Percentiles rank a stretch among this genome's conserved stretches.
phyloP scores from a whole-genome alignment of 2,329 filamentous ascomycete species.

The Boeremia lycopersici region DNA sequence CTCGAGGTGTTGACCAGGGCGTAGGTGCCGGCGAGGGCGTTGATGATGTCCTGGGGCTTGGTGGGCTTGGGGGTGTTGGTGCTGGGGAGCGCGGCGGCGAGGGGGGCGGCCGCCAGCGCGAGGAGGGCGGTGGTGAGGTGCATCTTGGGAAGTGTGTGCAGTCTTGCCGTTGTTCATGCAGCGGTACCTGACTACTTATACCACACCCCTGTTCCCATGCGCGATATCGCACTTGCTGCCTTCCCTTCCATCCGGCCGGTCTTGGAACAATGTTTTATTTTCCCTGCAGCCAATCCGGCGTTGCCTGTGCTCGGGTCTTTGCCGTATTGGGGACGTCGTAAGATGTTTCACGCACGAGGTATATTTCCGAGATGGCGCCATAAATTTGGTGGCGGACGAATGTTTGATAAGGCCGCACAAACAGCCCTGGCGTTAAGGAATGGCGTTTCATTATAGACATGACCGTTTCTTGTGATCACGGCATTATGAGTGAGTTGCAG shows the following conservation, averaged over 20 bases:
- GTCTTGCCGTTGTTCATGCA: background rate
- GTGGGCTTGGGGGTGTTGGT: background rate
- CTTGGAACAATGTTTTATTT: background rate
- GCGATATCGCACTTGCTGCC: background rate
- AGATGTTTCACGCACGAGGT: background rate
- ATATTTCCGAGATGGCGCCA: conserved; percentile 11
- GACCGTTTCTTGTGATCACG: too few relatives aligned
- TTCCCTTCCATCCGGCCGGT: background rate
- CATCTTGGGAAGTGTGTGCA: background rate
- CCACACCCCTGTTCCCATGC: background rate
- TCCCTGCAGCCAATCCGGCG: background rate
- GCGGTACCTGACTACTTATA: conserved; percentile 2
- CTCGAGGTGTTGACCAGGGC: conserved; percentile 30
- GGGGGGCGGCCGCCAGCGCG: conserved; percentile 2
- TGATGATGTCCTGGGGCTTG: conserved; percentile 20
- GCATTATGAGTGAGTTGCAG: too few relatives aligned
- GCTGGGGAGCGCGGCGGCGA: conserved; percentile 12
- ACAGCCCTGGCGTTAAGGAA: too few relatives aligned
- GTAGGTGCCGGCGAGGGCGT: conserved; percentile 32
- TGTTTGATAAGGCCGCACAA: too few relatives aligned
- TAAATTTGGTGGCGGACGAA: too few relatives aligned
- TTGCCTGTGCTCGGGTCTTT: background rate
- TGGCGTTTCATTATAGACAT: too few relatives aligned
- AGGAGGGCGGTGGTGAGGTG: background rate
- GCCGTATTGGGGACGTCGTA: background rate